Percentiles rank a stretch among this genome's conserved stretches.
Conservation (phyloP, 2,329 filamentous ascomycete species). For the Exophiala viscosa region DNA sequence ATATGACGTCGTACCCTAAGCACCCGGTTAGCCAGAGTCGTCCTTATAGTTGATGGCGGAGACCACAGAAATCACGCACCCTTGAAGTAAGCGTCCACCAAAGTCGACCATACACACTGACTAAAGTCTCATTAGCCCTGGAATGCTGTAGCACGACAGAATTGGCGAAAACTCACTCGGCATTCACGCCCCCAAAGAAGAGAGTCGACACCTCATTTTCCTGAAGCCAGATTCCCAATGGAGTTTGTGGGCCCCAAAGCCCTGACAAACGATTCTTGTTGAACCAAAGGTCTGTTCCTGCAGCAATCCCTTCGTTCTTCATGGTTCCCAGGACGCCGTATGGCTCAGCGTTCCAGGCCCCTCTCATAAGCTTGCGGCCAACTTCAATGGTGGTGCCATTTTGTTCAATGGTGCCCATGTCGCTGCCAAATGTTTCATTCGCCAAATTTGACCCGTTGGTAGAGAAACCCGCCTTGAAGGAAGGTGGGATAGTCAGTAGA, state of each 20-base stretch:
- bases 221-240: slow-evolving; percentile 42
- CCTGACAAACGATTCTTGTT: slow-evolving; percentile 58
- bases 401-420: slow-evolving; percentile 1
- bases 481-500: slow-evolving; percentile 48
- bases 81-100: slow-evolving; percentile 53
- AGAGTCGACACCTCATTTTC: slow-evolving; percentile 44
- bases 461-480: slow-evolving; percentile 47
- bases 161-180: slow-evolving; percentile 36
- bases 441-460: slow-evolving; percentile 28
- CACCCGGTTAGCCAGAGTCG: neutral
- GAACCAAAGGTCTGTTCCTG: slow-evolving; percentile 46
- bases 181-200: slow-evolving; percentile 59
- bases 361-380: slow-evolving; percentile 46
- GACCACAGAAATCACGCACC: slow-evolving; percentile 31
- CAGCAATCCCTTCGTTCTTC: slow-evolving; percentile 39
- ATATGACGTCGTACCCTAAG: slow-evolving; percentile 48
- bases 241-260: slow-evolving; percentile 48
- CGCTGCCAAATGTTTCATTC: slow-evolving; percentile 8
- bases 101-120: slow-evolving; percentile 56
- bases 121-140: too few species aligned
- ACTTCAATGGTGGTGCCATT: slow-evolving; percentile 22
- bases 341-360: slow-evolving; percentile 51
- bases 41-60: too few species aligned
- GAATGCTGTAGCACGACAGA: too few species aligned
- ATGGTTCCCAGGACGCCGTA: slow-evolving; percentile 45